Percentiles rank a stretch among this genome's conserved stretches.
These are phyloP conservation scores for Russula vinacea DNA, from an alignment of 768 basidiomycete genomes.

Conservation along the genomic window DNA sequence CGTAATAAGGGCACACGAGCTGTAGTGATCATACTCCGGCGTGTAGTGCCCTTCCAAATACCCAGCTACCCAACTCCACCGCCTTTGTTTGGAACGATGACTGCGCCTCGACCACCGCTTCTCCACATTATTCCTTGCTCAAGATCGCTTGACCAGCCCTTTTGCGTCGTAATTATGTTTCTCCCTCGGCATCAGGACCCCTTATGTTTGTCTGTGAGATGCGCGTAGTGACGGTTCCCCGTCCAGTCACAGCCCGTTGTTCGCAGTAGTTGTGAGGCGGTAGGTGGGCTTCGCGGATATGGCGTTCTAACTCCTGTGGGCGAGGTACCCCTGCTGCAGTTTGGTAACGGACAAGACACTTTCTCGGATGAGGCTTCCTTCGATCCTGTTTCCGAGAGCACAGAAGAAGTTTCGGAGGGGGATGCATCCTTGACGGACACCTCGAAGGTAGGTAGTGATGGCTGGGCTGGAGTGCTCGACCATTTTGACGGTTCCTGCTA, in stretches of 20 bases:
- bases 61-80: neutral
- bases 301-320: conserved; percentile 1
- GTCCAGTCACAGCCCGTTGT: neutral
- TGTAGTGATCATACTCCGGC: too few relatives aligned
- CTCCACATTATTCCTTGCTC: neutral
- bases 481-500: neutral
- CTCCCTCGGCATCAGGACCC: neutral
- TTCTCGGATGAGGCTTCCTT: neutral
- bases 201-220: too few relatives aligned
- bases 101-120: neutral
- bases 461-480: neutral
- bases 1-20: too few relatives aligned
- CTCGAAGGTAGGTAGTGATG: neutral
- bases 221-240: neutral
- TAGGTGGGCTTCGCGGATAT: conserved; percentile 2
- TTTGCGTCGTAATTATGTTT: conserved; percentile 8
- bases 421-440: neutral
- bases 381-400: neutral
- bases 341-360: neutral
- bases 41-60: neutral
- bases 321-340: neutral
- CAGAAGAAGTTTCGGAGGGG: neutral
- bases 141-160: neutral
- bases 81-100: neutral
- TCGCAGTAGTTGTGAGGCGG: neutral